These are phyloP conservation scores for Botrytis deweyae DNA, from an alignment of 2,329 filamentous ascomycete species.

Conservation along the genomic window DNA sequence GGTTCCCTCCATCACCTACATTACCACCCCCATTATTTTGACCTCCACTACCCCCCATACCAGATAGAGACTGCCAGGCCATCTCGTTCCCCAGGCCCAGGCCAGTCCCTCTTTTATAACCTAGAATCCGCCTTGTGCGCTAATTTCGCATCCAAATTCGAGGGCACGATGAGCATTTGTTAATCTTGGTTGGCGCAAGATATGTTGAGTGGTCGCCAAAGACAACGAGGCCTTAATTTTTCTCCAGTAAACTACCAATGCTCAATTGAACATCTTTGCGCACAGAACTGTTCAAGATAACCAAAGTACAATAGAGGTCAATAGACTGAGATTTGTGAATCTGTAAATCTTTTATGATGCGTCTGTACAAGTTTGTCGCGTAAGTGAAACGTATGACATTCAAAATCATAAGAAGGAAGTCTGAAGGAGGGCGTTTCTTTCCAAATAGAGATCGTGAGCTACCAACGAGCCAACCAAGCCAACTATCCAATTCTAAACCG, in stretches of 20 bases:
- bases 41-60: conserved; percentile 41
- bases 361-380: conserved; percentile 19
- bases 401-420: conserved; percentile 4
- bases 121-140: conserved; percentile 24
- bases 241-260: conserved; percentile 14
- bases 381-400: conserved; percentile 23
- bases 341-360: conserved; percentile 11
- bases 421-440: conserved; percentile 15
- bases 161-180: conserved; percentile 30
- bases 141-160: conserved; percentile 22
- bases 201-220: conserved; percentile 10
- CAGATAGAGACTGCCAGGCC: conserved; percentile 70
- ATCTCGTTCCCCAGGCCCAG: conserved; percentile 45
- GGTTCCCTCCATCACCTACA: conserved; percentile 32
- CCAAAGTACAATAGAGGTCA: conserved; percentile 5
- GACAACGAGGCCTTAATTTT: conserved; percentile 26
- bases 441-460: conserved; percentile 11
- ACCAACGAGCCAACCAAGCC: conserved; percentile 5
- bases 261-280: conserved; percentile 20
- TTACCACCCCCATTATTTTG: conserved; percentile 35
- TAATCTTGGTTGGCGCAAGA: conserved; percentile 29
- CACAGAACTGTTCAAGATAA: background rate
- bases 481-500: conserved; percentile 13
- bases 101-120: conserved; percentile 21
- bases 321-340: background rate